Base-by-base conservation (phyloP, 2,329 filamentous ascomycete species). In the Aphanoascus verrucosus region DNA sequence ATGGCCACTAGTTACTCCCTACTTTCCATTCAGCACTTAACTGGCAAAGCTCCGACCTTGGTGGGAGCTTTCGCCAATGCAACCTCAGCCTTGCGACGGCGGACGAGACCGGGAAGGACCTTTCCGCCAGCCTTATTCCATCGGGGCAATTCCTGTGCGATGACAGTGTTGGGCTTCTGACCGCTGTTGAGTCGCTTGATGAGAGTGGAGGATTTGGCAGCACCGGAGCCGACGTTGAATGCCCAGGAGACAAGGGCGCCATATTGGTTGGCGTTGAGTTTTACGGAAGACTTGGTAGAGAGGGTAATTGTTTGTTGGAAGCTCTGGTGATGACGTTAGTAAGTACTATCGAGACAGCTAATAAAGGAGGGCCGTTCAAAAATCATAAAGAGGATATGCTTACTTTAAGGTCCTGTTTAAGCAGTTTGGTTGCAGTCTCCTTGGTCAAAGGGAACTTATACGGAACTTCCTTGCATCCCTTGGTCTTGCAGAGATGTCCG, bases 231-330 rank as follows among this genome's bases (percentile, higher is more conserved):
- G 42, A 74, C 66, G 60, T 78, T 79, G 69, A 72, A 78, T 14
- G 72, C 66, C 74, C 74, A 78, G 43, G 69, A 74, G 37, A 77
- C 72, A 1, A 78, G 70, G 0, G 76, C 76, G 41, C 73, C 76
- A 59, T 75, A 79, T 60, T 78, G 72, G 65, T 79, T 78, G 32
- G 65, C 69, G 59, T 77, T 76, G 34, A 77, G 64, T 3, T 60
- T 63, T 42, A 74, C 71, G 5, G 57, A 56, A 38, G 63, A 55
- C 32, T 58, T 64, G 28, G 69, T 65, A 41, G 68, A 65, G 5
- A 63, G 54, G 5, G 68, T 69, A 54, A 76, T 66, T 59, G 71
- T 74, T 43, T 69, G 62, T 56, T 71, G 68, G 56, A 65, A 63
- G 17, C 32, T 44, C 63, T 67, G 41, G 35, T 23, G 11, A 52